phyloP scores from a whole-genome alignment of 2,329 filamentous ascomycete genomes.

The Pseudocercospora fuligena region DNA sequence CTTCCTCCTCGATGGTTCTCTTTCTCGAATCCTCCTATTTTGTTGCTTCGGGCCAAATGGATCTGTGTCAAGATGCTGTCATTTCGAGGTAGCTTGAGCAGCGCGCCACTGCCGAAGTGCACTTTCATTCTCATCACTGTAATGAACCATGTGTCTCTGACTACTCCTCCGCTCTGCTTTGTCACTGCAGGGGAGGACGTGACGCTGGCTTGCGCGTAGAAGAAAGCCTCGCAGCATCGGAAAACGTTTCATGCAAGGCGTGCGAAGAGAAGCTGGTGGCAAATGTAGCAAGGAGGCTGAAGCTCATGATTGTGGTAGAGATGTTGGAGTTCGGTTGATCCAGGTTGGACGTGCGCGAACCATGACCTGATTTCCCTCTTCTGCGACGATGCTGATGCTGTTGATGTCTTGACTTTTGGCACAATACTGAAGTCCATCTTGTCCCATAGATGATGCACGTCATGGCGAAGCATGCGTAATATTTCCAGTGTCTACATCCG shows the following conservation, averaged over 20 bases:
- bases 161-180: background rate
- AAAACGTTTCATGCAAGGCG: background rate
- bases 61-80: no score
- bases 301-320: background rate
- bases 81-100: no score
- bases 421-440: slow-evolving; percentile 1
- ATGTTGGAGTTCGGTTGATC: background rate
- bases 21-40: no score
- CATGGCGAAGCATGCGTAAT: background rate
- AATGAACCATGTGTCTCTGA: no score
- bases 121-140: no score
- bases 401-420: background rate
- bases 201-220: background rate
- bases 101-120: no score
- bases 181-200: background rate
- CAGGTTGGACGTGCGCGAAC: background rate
- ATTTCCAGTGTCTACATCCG: no score
- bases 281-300: background rate
- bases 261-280: background rate
- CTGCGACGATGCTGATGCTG: no score
- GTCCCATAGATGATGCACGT: background rate
- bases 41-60: no score
- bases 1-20: no score
- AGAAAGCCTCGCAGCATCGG: background rate
- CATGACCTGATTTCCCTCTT: background rate